phyloP scores from a whole-genome alignment of 139 green algal genomes.

The Tetraselmis chui region DNA sequence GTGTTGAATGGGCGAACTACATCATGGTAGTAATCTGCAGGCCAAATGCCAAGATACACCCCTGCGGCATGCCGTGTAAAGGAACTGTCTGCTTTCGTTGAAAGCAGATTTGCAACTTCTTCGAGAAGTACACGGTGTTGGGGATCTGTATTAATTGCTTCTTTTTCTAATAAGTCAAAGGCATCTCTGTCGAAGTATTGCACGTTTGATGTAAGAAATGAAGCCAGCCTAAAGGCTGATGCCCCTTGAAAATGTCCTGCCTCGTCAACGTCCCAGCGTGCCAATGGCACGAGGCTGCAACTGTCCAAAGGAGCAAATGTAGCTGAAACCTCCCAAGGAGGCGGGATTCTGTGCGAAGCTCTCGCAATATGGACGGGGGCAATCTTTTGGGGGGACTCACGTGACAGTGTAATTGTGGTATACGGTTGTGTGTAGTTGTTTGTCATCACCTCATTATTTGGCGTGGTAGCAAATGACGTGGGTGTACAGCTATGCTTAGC shows the following conservation, averaged over 20 bases:
- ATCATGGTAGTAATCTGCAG: not conserved
- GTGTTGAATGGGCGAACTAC: not conserved
- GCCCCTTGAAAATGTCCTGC: not conserved
- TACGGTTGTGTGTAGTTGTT: not conserved
- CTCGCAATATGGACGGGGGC: too few relatives aligned
- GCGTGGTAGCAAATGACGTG: not conserved
- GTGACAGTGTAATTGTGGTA: not conserved
- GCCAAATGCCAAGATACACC: not conserved
- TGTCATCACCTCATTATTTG: not conserved
- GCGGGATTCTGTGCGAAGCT: too few relatives aligned
- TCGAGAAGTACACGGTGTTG: conserved; percentile 37
- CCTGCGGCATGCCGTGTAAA: too few relatives aligned
- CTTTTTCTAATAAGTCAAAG: not conserved
- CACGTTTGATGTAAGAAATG: not conserved
- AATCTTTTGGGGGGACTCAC: too few relatives aligned
- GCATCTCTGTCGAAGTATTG: not conserved
- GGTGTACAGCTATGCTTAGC: too few relatives aligned
- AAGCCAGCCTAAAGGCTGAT: not conserved
- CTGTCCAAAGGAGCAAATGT: too few relatives aligned
- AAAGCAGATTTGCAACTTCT: not conserved
- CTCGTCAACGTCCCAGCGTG: not conserved
- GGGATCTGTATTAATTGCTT: conserved; percentile 27
- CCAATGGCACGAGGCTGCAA: too few relatives aligned
- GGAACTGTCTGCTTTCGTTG: not conserved
- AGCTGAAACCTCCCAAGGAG: not conserved